A percentile compares a stretch with the other conserved stretches of the same genome.
phyloP scores from a whole-genome alignment of 495 filamentous ascomycete species.

The Hyaloscypha hepaticicola region DNA sequence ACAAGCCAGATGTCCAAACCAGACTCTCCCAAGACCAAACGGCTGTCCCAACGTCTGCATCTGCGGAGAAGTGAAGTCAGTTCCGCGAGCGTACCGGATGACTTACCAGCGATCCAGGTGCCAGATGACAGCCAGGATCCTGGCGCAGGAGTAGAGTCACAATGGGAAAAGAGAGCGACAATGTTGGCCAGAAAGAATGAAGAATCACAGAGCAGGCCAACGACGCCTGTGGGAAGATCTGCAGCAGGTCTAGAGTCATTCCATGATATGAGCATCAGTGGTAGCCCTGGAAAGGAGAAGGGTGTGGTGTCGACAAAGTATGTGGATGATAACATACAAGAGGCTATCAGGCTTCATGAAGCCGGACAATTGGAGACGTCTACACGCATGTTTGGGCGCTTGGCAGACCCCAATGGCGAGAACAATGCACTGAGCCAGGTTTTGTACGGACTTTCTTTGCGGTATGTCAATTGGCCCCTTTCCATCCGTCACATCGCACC shows the following conservation, averaged over 20 bases:
- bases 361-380: slow-evolving; percentile 70
- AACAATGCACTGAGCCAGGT: slow-evolving; percentile 96
- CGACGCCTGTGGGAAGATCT: slow-evolving; percentile 17
- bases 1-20: slow-evolving; percentile 32
- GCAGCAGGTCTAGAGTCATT: slow-evolving; percentile 23
- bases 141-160: slow-evolving; percentile 44
- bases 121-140: slow-evolving; percentile 45
- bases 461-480: slow-evolving; percentile 53
- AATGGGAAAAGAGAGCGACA: slow-evolving; percentile 90
- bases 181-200: slow-evolving; percentile 72
- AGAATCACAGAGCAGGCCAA: slow-evolving; percentile 26
- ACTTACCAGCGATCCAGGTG: slow-evolving; percentile 71
- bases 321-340: slow-evolving; percentile 80
- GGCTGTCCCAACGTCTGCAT: slow-evolving; percentile 71
- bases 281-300: slow-evolving; percentile 9
- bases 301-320: slow-evolving; percentile 44
- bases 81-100: slow-evolving; percentile 71
- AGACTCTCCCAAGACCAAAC: slow-evolving; percentile 34
- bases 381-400: slow-evolving; percentile 79
- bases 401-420: slow-evolving; percentile 80
- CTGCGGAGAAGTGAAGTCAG: slow-evolving; percentile 54
- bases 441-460: slow-evolving; percentile 88
- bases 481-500: not conserved
- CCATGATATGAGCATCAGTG: slow-evolving; percentile 18
- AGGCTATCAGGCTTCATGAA: slow-evolving; percentile 95